A percentile compares a stretch with the other conserved stretches of the same genome.
Evolutionary conservation across 306 rosid genomes (phyloP).

Genomic region (Begonia masoniana): DNA sequence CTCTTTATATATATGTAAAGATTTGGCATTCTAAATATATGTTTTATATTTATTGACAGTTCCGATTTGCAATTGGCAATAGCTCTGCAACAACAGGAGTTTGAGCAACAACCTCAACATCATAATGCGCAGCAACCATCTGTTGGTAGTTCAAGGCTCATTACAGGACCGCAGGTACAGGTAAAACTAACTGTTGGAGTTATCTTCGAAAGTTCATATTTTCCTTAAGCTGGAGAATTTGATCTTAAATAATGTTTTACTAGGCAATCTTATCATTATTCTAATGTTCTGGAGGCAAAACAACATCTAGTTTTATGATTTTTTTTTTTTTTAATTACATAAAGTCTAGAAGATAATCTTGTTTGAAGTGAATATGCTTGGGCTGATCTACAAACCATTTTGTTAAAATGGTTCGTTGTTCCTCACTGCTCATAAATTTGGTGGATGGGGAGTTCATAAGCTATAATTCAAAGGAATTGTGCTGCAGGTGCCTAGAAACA

Average conservation of each 20-base stretch:
- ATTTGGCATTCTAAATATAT: background rate
- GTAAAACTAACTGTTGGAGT: slow-evolving; percentile 18
- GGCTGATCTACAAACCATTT: background rate
- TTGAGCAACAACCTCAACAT: slow-evolving; percentile 72
- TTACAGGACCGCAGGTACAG: slow-evolving; percentile 96
- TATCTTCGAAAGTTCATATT: too few relatives aligned
- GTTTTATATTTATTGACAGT: slow-evolving; percentile 30
- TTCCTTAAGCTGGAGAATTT: too few relatives aligned
- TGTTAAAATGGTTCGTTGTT: background rate
- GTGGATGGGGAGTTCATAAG: background rate
- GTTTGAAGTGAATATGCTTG: background rate
- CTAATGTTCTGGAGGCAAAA: too few relatives aligned
- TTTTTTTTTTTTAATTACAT: too few relatives aligned
- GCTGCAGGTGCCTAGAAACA: slow-evolving; percentile 50
- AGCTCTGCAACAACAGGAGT: slow-evolving; percentile 96
- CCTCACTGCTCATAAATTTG: background rate
- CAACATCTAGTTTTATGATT: too few relatives aligned
- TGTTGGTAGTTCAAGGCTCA: slow-evolving; percentile 48
- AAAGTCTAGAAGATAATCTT: too few relatives aligned
- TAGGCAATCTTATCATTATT: too few relatives aligned
- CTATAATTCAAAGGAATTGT: background rate
- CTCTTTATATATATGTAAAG: background rate
- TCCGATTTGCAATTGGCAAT: slow-evolving; percentile 90
- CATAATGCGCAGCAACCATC: slow-evolving; percentile 52
- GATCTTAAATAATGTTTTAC: background rate